phyloP scores from a whole-genome alignment of 2,329 filamentous ascomycete genomes.

The Tolypocladium paradoxum region DNA sequence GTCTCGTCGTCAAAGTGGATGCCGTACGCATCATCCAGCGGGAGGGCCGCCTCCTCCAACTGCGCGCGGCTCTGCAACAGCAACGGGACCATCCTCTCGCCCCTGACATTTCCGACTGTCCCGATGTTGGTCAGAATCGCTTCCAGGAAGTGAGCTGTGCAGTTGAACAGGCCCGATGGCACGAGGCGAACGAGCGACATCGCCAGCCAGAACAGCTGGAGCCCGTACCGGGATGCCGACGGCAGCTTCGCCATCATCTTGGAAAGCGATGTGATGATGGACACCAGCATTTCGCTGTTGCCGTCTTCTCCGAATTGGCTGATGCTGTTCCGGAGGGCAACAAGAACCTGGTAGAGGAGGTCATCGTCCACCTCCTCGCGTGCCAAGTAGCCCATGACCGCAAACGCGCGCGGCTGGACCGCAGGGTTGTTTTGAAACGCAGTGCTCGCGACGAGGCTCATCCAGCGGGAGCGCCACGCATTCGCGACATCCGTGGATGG shows the following conservation, averaged over 20 bases:
- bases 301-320: conserved; percentile 53
- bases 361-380: conserved; percentile 65
- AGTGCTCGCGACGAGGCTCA: conserved; percentile 62
- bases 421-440: conserved; percentile 65
- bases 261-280: conserved; percentile 55
- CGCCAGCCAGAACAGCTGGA: conserved; percentile 61
- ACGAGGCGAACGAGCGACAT: conserved; percentile 56
- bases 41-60: conserved; percentile 50
- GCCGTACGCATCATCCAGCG: conserved; percentile 54
- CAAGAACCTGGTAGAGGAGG: conserved; percentile 58
- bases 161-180: conserved; percentile 53
- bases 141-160: conserved; percentile 53
- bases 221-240: conserved; percentile 54
- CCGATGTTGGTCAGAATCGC: conserved; percentile 54
- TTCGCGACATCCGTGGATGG: conserved; percentile 56
- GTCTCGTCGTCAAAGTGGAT: conserved; percentile 53
- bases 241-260: conserved; percentile 63
- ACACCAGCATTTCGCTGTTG: conserved; percentile 57
- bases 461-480: conserved; percentile 61
- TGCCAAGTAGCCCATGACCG: conserved; percentile 60
- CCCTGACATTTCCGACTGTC: conserved; percentile 47
- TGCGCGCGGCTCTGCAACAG: conserved; percentile 50
- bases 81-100: conserved; percentile 46
- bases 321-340: conserved; percentile 55
- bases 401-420: conserved; percentile 58